These are phyloP conservation scores for Coemansia sp. DNA, from an alignment of 192 early-diverging fungal genomes.

Conservation along the genomic window DNA sequence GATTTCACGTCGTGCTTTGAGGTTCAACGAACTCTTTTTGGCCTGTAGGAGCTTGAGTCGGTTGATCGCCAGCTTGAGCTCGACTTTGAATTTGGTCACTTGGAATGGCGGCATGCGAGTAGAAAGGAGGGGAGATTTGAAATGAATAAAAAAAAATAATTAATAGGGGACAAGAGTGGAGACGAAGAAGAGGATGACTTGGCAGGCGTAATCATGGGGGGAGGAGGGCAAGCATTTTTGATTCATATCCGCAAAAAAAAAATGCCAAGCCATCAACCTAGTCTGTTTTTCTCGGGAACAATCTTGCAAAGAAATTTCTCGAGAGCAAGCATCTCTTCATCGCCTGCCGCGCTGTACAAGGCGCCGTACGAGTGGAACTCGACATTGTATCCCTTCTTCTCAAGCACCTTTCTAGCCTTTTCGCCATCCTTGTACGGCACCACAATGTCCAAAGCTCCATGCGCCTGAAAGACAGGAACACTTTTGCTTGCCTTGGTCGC, in stretches of 20 bases:
- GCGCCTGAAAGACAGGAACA: conserved; percentile 82
- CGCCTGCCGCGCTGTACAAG: no score
- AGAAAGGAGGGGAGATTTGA: no score
- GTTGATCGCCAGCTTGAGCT: conserved; percentile 86
- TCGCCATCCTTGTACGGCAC: conserved; percentile 75
- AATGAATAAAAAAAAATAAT: background rate
- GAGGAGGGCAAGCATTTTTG: no score
- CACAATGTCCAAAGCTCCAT: conserved; percentile 75
- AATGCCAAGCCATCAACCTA: no score
- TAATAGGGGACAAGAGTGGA: no score
- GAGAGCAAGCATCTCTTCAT: no score
- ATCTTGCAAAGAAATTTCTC: no score
- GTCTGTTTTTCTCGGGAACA: no score
- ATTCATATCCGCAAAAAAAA: no score
- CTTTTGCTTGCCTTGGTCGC: conserved; percentile 62
- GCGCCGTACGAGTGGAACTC: conserved; percentile 71
- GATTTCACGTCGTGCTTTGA: conserved; percentile 81
- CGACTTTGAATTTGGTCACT: conserved; percentile 71
- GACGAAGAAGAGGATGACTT: no score
- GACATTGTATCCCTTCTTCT: conserved; percentile 63
- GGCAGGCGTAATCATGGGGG: no score
- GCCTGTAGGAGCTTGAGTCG: conserved; percentile 87
- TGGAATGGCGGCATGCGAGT: no score
- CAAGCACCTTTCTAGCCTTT: conserved; percentile 65
- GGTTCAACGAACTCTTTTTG: conserved; percentile 79